Conservation (phyloP, 1,284 basidiomycete species). For the Irpex rosettiformis region DNA sequence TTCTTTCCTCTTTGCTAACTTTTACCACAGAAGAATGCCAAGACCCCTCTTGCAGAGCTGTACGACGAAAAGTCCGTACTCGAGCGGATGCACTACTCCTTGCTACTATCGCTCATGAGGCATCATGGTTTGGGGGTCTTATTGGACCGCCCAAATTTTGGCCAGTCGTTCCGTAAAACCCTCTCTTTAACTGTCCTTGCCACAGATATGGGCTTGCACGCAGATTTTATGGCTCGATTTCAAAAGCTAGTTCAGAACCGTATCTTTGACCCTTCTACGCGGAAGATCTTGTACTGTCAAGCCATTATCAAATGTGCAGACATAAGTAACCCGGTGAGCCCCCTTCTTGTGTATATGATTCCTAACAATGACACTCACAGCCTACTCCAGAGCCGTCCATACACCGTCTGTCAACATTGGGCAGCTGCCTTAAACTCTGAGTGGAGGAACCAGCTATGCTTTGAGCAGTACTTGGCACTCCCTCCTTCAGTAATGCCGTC, state of each 20-base stretch:
- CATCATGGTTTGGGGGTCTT: constrained; percentile 45
- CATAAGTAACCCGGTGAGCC: constrained; percentile 90
- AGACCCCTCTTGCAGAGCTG: constrained; percentile 81
- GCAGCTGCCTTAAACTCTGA: constrained; percentile 83
- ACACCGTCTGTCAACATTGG: constrained; percentile 87
- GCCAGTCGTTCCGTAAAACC: constrained; percentile 59
- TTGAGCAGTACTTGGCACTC: constrained; percentile 77
- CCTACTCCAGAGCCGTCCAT: constrained; percentile 76
- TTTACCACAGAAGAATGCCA: constrained; percentile 80
- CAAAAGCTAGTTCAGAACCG: constrained; percentile 40
- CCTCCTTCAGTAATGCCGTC: constrained; percentile 68
- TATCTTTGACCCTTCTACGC: constrained; percentile 35
- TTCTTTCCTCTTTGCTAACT: background rate
- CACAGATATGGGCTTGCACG: constrained; percentile 92
- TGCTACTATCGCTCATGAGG: constrained; percentile 81
- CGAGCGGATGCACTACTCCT: constrained; percentile 89
- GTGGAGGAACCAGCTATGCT: constrained; percentile 83
- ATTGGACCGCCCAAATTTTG: constrained; percentile 10
- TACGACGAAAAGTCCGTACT: constrained; percentile 88
- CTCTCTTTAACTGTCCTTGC: constrained; percentile 81
- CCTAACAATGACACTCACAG: constrained; percentile 6
- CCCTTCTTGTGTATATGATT: constrained; percentile 3
- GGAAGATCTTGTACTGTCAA: constrained; percentile 79
- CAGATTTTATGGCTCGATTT: constrained; percentile 77
- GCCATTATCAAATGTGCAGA: constrained; percentile 94